Conservation (phyloP, 2,329 filamentous ascomycete genomes). For the Penicillium sp. region DNA sequence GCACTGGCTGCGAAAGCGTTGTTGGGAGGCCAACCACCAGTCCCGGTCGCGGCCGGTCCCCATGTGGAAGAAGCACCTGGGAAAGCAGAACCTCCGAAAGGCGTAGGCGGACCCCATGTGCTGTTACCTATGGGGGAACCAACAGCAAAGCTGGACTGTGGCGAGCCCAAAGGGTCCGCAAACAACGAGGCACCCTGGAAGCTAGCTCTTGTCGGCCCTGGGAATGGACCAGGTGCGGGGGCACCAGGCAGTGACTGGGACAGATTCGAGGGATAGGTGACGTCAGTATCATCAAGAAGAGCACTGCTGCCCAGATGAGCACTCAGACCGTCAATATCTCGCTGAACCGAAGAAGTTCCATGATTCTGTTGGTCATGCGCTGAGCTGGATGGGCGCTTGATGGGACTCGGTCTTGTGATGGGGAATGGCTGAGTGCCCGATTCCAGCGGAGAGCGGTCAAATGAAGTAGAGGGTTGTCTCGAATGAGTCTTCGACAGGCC, state of each 20-base stretch:
- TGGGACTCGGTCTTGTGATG: conserved; percentile 80
- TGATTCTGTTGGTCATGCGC: conserved; percentile 51
- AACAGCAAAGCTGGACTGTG: conserved; percentile 36
- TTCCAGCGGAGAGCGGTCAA: conserved; percentile 62
- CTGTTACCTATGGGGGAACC: conserved; percentile 32
- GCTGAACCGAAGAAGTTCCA: conserved; percentile 46
- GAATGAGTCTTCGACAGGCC: conserved; percentile 63
- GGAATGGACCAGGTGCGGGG: conserved; percentile 54
- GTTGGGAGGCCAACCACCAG: conserved; percentile 49
- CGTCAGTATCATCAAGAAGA: conserved; percentile 74
- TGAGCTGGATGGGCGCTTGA: conserved; percentile 80
- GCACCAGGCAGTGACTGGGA: conserved; percentile 52
- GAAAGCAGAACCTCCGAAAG: conserved; percentile 43
- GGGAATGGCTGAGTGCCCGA: conserved; percentile 64
- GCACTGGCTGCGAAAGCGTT: conserved; percentile 52
- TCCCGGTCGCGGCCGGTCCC: conserved; percentile 43
- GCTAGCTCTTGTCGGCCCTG: conserved; percentile 44
- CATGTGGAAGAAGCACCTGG: conserved; percentile 38
- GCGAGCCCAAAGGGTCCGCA: conserved; percentile 43
- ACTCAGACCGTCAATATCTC: conserved; percentile 70
- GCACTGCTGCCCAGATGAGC: conserved; percentile 89
- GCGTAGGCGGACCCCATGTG: conserved; percentile 39
- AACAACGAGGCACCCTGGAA: conserved; percentile 46
- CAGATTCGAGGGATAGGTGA: conserved; percentile 58
- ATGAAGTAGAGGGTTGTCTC: conserved; percentile 71